Evolutionary conservation across 768 basidiomycete species (phyloP), one percentile per base, ranked within the genome.

Genomic region (Suillus ampliporus): DNA sequence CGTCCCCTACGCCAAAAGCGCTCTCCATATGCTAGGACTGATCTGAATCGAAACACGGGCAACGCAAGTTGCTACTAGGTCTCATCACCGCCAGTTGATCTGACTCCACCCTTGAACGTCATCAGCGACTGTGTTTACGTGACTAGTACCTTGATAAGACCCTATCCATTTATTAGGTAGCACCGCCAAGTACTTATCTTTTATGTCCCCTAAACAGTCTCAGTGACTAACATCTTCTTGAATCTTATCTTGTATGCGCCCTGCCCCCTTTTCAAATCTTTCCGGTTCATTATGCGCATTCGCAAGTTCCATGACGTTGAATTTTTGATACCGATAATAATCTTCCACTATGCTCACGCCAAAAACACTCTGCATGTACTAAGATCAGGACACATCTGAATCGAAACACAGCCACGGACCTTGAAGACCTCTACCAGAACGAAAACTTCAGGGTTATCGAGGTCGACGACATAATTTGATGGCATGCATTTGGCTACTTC

Each of bases 371-470:
- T 94, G 68, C n/a, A 17, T 19, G 47, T 31, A 60, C 28, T 2
- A 14, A 47, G n/a, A 37, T 61, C 52, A 5, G 47, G 4, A 41
- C 14, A 43, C 9, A 57, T 9, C 58, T 35, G 3, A 38, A 26
- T 56, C 17, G n/a, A n/a, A 60, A 23, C 52, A 51, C 11, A 26
- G 40, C 15, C 19, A 72, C 78, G 47, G 58, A 89, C 92, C 84
- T 94, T 94, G 81, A 93, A 94, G 5, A 94, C 82, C 68, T 94
- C 91, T 7, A 93, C 86, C 8, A 94, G 82, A 51, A 94, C 83
- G 64, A 91, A 92, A 3, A 91, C 76, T 47, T 90, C 83, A 0
- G 92, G 89, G 65, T 87, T 76, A 35, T 84, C 81, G 23, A 94
- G 77, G 60, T 91, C 83, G 15, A 94, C 93, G 2, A 74, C 82